Base-by-base conservation (phyloP, 2,329 filamentous ascomycete species). In the Furcasterigmium furcatum region DNA sequence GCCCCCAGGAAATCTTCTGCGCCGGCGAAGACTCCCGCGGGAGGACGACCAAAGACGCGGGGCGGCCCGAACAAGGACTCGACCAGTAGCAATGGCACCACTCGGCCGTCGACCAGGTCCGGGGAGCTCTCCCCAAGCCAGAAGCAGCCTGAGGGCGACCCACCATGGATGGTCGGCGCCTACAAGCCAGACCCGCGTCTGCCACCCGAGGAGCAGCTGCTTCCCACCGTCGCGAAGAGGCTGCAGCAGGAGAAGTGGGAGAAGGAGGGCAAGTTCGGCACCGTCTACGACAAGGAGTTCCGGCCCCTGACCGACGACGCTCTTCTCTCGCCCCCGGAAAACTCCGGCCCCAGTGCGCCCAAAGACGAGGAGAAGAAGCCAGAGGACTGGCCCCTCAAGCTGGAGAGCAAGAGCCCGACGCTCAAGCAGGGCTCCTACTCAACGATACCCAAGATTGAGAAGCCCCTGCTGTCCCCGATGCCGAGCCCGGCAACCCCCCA, bases 181-280 rank as follows among this genome's bases (percentile, higher is more conserved):
- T 99, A 96, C 67, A 95, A 95, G 60, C 94, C 94, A 1, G 94
- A 99, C 61, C 94, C 94, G 24, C 85, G 91, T 49, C 74, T 99
- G 27, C 94, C 94, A 6, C 94, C 91, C 0, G 94, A 99, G 51
- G 88, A 99, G 65, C 94, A 99, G 62, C 84, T 99, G 44, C 81
- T 99, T 10, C 94, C 94, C 1, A 97, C 94, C 0, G 91, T 97
- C 51, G 94, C 94, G 12, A 90, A 87, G 58, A 80, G 89, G 46
- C 77, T 97, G 65, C 88, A 94, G 64, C 92, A 96, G 69, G 91
- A 96, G 65, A 88, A 92, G 64, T 96, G 91, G 91, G 91, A 95
- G 66, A 88, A 84, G 56, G 89, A 96, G 64, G 91, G 91, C 52
- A 90, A 88, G 53, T 88, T 89, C 52, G 90, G 90, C 4, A 88